Conservation (phyloP, 495 filamentous ascomycete genomes). For the Penicillium fimorum region DNA sequence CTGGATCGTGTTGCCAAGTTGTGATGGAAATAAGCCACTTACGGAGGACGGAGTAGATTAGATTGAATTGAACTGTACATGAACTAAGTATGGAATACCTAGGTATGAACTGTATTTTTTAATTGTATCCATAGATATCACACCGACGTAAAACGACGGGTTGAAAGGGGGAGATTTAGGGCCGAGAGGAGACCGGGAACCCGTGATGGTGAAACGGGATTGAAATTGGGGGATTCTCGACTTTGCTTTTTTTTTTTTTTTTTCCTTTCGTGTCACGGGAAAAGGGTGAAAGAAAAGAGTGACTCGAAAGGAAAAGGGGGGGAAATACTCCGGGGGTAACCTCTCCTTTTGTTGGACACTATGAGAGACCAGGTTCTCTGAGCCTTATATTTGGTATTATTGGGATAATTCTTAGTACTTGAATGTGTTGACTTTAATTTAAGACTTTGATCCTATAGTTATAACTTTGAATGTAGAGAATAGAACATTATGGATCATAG, state of each 20-base stretch:
- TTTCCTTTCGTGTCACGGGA: neutral
- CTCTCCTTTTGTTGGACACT: neutral
- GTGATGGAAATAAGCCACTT: neutral
- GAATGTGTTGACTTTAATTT: neutral
- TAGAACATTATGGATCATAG: slow-evolving; percentile 2
- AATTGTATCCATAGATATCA: neutral
- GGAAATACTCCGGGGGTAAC: neutral
- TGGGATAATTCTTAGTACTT: neutral
- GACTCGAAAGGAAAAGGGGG: neutral
- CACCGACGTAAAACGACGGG: neutral
- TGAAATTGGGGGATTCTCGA: neutral
- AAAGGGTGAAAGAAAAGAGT: neutral
- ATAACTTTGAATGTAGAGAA: neutral
- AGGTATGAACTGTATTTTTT: neutral
- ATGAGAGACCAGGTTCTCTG: neutral
- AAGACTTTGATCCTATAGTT: neutral
- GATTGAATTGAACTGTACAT: neutral
- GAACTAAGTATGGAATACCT: neutral
- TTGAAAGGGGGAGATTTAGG: slow-evolving; percentile 3
- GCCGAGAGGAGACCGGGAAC: neutral
- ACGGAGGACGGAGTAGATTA: neutral
- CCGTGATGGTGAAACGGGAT: neutral
- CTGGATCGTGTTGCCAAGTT: neutral
- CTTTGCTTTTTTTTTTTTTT: neutral
- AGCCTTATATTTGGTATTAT: neutral